Base-by-base conservation (phyloP, 2,329 filamentous ascomycete species). In the Colletotrichum euphorbiae region DNA sequence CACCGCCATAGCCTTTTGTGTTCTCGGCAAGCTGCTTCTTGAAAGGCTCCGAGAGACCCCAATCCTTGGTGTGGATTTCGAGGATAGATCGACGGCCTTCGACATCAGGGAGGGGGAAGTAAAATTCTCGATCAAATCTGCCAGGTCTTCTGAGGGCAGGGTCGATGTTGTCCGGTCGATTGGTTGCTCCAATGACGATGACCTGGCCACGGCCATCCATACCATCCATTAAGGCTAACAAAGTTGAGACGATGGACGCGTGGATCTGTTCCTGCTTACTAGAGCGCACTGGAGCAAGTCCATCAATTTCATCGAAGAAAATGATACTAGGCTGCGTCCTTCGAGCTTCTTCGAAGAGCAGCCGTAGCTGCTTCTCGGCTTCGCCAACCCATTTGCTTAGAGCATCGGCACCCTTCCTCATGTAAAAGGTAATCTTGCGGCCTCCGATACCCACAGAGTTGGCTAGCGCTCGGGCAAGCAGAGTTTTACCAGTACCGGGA, bases 211-310 rank as follows among this genome's bases (percentile, higher is more conserved):
- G 91, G n/a, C 94, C 94, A 75, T 98, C 95, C 94, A 98, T 98
- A 71, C 94, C 94, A 78, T 98, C 94, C 94, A 98, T 98, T 74
- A 98, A 81, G 1, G 94, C 94, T 68, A 98, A 83, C n/a, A 98
- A 82, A 1, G 94, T 98, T 2, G 94, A 97, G 13, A 98, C 95
- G 71, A 99, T 99, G 2, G 95, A 98, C 6, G 96, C 94, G 79
- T 99, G 96, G 68, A 98, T 98, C 80, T 99, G 96, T 77, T 99
- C 96, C 80, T 98, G 95, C 79, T 98, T 98, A 80, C 95, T 98
- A 12, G 96, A 98, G 73, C 96, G 89, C 38, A 98, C 96, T 58
- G 96, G 97, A 3, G 96, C 96, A 71, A 99, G 85, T 62, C 96
- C 96, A 80, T 99, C 96, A 73, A 99, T 99, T 79, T 99, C 96